These are phyloP conservation scores for Pistacia atlantica DNA, from an alignment of 345 rosid genomes.

Conservation along the genomic window DNA sequence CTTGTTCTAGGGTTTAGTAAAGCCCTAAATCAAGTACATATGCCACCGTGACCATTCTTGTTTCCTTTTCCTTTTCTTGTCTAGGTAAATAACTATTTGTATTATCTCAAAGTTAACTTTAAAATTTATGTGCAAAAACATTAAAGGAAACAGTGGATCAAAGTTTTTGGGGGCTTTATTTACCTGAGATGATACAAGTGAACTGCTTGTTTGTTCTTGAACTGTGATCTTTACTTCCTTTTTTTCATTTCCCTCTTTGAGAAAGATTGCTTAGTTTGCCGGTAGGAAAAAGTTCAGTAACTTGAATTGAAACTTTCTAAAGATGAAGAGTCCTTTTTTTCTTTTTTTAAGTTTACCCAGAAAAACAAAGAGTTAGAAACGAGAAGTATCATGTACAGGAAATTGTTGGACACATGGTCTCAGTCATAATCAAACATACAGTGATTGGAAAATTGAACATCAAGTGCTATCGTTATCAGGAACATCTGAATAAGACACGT, in stretches of 20 bases:
- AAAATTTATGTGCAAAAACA: not conserved
- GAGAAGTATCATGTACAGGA: not conserved
- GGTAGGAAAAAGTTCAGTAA: not conserved
- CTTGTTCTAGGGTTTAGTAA: conserved; percentile 49
- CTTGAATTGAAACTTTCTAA: not conserved
- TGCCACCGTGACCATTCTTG: conserved; percentile 34
- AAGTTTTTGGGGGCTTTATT: not conserved
- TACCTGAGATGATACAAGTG: not conserved
- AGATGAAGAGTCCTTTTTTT: not conserved
- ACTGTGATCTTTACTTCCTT: not conserved
- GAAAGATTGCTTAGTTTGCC: not conserved
- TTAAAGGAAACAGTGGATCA: not conserved
- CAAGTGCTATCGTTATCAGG: not conserved
- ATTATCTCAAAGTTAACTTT: not conserved
- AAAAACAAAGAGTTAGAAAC: not conserved
- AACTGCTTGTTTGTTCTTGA: not conserved
- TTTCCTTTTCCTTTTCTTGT: conserved; percentile 7
- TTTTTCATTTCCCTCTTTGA: not conserved
- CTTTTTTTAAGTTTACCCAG: not conserved
- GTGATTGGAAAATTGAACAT: not conserved
- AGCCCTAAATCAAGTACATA: conserved; percentile 37
- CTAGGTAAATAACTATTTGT: not conserved
- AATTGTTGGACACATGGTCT: conserved; percentile 4
- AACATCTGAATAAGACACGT: not conserved
- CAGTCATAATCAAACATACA: not conserved